These are phyloP conservation scores for Fusarium incarnatum DNA, from an alignment of 2,329 filamentous ascomycete species.

Conservation along the genomic window DNA sequence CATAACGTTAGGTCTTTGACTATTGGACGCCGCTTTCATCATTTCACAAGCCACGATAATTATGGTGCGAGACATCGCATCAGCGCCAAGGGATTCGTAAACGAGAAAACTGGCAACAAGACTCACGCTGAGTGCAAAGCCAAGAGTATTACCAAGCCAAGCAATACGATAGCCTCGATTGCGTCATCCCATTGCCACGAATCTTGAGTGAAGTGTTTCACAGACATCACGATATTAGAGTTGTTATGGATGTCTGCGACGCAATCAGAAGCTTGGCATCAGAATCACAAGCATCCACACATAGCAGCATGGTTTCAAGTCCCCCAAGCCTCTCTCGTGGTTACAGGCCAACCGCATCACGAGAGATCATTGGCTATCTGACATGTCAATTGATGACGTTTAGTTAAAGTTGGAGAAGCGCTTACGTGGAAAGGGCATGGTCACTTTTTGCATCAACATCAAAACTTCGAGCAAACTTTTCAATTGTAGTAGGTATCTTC, in stretches of 20 bases:
- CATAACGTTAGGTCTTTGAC: background rate
- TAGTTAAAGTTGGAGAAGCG: background rate
- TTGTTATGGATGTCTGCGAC: background rate
- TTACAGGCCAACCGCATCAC: background rate
- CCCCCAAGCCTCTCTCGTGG: background rate
- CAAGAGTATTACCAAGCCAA: background rate
- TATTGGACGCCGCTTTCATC: conserved; percentile 13
- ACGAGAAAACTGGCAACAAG: background rate
- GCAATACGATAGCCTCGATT: background rate
- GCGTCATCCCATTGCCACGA: background rate
- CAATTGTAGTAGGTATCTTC: background rate
- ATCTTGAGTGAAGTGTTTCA: background rate
- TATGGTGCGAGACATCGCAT: background rate
- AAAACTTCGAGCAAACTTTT: background rate
- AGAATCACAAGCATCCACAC: background rate
- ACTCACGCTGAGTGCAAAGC: background rate
- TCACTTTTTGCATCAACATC: background rate
- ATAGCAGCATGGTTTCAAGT: background rate
- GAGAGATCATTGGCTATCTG: background rate
- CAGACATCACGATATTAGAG: background rate
- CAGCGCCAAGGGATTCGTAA: background rate
- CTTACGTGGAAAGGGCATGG: background rate
- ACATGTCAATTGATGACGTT: background rate
- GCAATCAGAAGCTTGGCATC: background rate
- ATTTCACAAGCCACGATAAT: background rate